These are phyloP conservation scores for Trichoderma reesei DNA, from an alignment of 495 filamentous ascomycete species.

Conservation along the genomic window DNA sequence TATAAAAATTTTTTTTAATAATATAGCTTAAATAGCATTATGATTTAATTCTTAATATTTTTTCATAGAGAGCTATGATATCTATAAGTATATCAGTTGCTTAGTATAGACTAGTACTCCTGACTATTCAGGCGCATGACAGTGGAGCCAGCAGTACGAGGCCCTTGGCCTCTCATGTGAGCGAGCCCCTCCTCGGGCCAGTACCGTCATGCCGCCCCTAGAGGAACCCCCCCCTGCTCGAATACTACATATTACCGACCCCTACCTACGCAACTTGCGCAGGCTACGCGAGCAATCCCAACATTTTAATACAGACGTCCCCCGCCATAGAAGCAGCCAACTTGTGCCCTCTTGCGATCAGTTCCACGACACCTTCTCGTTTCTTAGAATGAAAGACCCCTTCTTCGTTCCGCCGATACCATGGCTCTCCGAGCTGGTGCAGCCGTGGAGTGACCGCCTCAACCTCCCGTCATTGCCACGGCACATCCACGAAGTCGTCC, in stretches of 20 bases:
- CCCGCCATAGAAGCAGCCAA: not conserved
- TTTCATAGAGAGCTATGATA: too few species aligned
- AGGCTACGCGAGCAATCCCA: too few species aligned
- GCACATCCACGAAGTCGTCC: slow-evolving; percentile 81
- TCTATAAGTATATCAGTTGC: not conserved
- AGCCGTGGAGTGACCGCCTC: slow-evolving; percentile 50
- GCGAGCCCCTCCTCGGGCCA: too few species aligned
- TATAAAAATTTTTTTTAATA: too few species aligned
- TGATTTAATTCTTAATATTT: too few species aligned
- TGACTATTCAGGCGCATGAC: not conserved
- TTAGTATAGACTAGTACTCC: not conserved
- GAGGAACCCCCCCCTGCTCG: too few species aligned
- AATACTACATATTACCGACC: too few species aligned
- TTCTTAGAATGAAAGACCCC: slow-evolving; percentile 55
- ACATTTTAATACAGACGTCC: not conserved
- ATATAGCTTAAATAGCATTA: too few species aligned
- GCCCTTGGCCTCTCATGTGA: too few species aligned
- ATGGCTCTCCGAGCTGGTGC: slow-evolving; percentile 40
- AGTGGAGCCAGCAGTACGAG: too few species aligned
- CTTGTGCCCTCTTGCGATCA: not conserved
- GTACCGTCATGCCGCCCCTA: too few species aligned
- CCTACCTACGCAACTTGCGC: too few species aligned
- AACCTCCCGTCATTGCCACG: slow-evolving; percentile 61
- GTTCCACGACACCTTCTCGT: not conserved
- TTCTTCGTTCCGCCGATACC: slow-evolving; percentile 53